Evolutionary conservation across 164 flowering plant species (phyloP), one percentile per base, ranked within the genome.

Genomic region (Stephania japonica): DNA sequence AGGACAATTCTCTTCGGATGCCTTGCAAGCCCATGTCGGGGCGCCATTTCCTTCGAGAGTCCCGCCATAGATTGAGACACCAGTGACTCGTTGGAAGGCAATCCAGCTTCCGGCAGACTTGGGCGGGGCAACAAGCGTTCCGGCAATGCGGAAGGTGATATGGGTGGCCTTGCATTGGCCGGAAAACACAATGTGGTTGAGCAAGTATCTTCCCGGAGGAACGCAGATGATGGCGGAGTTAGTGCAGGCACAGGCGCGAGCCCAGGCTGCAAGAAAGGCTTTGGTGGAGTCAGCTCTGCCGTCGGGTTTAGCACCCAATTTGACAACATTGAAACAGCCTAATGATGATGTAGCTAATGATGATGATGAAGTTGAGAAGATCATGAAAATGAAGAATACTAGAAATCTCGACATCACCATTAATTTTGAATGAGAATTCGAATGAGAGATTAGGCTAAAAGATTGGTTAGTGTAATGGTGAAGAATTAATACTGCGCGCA

Each of bases 51-150:
- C 94, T 67, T 88, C 89, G 32, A 90, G 63, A 0, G 77, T 78
- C 0, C 94, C 94, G 2, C 94, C 94, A 3, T 21, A 47, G 19
- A 89, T n/a, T 0, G 81, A 44, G 3, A 89, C 61, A 25, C 83
- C 67, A 9, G 70, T 62, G 44, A 86, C 87, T 65, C 77, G 44
- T n/a, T 73, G 32, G 72, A 90, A 90, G 76, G 79, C 24, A 41
- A 88, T 70, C 94, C 91, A 88, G 26, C 38, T 32, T 32, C 38
- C 38, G 38, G 38, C 38, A 32, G 38, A 89, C 50, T 89, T 80
- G 0, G 85, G 59, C 0, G 95, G 89, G 41, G 91, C 91, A 7
- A 89, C 81, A 7, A 90, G 70, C 0, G 88, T 87, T 11, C 92
- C 97, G 25, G 84, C 83, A 1, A 89, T 83, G 5, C 76, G 61